Base-by-base conservation (phyloP, 164 flowering plant genomes). In the Saururus chinensis region DNA sequence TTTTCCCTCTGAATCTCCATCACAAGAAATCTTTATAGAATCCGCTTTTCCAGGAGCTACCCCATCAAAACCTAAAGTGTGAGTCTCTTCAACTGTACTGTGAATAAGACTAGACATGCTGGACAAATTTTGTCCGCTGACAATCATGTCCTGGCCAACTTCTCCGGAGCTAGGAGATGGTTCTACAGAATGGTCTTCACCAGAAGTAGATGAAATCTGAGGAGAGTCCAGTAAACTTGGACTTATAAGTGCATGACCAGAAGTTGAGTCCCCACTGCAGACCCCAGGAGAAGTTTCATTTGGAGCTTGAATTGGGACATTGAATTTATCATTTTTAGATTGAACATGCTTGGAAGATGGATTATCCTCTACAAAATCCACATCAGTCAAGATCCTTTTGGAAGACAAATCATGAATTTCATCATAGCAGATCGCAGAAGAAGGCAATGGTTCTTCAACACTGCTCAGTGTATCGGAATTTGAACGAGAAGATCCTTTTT, bases 381-480 rank as follows among this genome's bases (percentile, higher is more conserved):
- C 63, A 61, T 48, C 24, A 35, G 19, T 56, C 58, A 64, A 60
- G 21, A 59, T 53, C 64, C 68, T 64, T 35, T 64, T 51, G 22
- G 76, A 53, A 48, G 77, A 55, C 14, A 57, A 19, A 26, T 74
- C 76, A 41, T 22, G 67, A 59, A 30, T 20, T 60, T 74, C 82
- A 64, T 67, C 53, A 14, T 25, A 72, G 68, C 7, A 60, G 49
- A 42, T 51, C 35, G 56, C 70, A 62, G 60, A 57, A 62, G 60
- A 57, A 57, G 78, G 65, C 59, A 41, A 68, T 4, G 40, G 60
- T 59, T 76, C 64, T 14, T 67, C 72, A 22, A 69, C 69, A 67
- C 42, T 74, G 68, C 80, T 82, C 37, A 57, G 62, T 40, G 80
- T 56, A 65, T 78, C 80, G n/a, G 84, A 75, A 64, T 64, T 68